Conservation (phyloP, 1,139 yeast species). For the Zygoascus meyerae region DNA sequence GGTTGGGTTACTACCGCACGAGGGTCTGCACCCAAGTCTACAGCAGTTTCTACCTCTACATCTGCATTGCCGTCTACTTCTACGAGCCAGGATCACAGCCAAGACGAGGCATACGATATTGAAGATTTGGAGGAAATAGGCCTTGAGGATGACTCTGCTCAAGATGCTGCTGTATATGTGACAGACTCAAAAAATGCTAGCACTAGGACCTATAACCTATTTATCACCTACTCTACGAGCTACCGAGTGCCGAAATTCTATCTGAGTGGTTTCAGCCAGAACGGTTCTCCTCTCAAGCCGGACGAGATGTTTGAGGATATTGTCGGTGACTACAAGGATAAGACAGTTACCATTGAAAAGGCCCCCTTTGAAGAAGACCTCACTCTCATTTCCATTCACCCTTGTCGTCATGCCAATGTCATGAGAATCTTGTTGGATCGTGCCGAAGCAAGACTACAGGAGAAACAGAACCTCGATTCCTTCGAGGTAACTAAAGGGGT, state of each 20-base stretch:
- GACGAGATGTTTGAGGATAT: slow-evolving; percentile 93
- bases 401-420: slow-evolving; percentile 91
- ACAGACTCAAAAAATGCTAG: slow-evolving; percentile 23
- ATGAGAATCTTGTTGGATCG: slow-evolving; percentile 81
- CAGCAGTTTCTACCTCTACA: neutral
- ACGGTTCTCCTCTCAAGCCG: slow-evolving; percentile 84
- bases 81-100: slow-evolving; percentile 23
- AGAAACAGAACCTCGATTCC: slow-evolving; percentile 37
- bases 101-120: slow-evolving; percentile 29
- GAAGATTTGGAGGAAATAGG: slow-evolving; percentile 30
- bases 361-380: slow-evolving; percentile 78
- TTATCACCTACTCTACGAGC: slow-evolving; percentile 88
- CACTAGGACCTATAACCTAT: slow-evolving; percentile 76
- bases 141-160: slow-evolving; percentile 26
- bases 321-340: slow-evolving; percentile 83
- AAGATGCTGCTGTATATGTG: slow-evolving; percentile 21
- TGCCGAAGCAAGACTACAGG: slow-evolving; percentile 39
- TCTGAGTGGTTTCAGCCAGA: slow-evolving; percentile 75
- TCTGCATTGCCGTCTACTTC: neutral
- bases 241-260: slow-evolving; percentile 95
- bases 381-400: slow-evolving; percentile 88
- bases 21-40: slow-evolving; percentile 20
- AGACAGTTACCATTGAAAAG: slow-evolving; percentile 92
- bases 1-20: slow-evolving; percentile 48
- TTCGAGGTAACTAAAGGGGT: slow-evolving; percentile 36